These are phyloP conservation scores for Pythium brachiatum DNA, from an alignment of 352 stramenopile genomes.

Conservation along the genomic window DNA sequence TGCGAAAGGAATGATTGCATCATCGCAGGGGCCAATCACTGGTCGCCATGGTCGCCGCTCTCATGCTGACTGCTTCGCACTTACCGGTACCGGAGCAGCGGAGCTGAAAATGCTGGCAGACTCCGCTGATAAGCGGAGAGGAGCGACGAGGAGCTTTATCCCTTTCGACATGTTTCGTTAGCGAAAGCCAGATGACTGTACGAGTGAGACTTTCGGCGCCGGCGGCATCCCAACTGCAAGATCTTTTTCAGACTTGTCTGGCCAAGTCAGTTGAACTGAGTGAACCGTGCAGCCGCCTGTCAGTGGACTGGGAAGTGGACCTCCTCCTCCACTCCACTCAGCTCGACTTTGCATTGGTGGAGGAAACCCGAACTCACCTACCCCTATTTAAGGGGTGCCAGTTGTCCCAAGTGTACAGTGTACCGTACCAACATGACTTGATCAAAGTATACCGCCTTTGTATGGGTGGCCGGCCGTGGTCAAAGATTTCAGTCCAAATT, in stretches of 20 bases:
- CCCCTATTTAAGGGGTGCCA: slow-evolving; percentile 9
- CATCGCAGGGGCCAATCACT: slow-evolving; percentile 17
- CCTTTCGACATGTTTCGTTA: slow-evolving; percentile 19
- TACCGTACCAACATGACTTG: slow-evolving; percentile 23
- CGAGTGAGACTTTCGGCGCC: background rate
- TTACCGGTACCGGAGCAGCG: background rate
- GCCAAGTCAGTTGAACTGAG: slow-evolving; percentile 18
- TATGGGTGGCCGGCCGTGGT: slow-evolving; percentile 11
- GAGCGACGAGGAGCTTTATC: no score
- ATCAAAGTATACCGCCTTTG: slow-evolving; percentile 20
- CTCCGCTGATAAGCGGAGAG: no score
- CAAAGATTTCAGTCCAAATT: slow-evolving; percentile 53
- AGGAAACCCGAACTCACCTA: slow-evolving; percentile 24
- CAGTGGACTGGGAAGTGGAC: background rate
- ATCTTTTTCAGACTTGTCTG: slow-evolving; percentile 17
- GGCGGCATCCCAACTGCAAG: slow-evolving; percentile 5
- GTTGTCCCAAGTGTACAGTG: slow-evolving; percentile 5
- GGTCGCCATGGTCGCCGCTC: background rate
- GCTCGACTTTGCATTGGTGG: background rate
- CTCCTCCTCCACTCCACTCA: background rate
- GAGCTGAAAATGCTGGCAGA: no score
- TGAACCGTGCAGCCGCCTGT: slow-evolving; percentile 2
- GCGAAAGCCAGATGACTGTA: background rate
- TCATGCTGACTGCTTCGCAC: slow-evolving; percentile 2
- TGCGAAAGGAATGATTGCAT: slow-evolving; percentile 26